Evolutionary conservation across 441 rosid genomes (phyloP), one percentile per base, ranked within the genome.

Genomic region (Populus hybrid): DNA sequence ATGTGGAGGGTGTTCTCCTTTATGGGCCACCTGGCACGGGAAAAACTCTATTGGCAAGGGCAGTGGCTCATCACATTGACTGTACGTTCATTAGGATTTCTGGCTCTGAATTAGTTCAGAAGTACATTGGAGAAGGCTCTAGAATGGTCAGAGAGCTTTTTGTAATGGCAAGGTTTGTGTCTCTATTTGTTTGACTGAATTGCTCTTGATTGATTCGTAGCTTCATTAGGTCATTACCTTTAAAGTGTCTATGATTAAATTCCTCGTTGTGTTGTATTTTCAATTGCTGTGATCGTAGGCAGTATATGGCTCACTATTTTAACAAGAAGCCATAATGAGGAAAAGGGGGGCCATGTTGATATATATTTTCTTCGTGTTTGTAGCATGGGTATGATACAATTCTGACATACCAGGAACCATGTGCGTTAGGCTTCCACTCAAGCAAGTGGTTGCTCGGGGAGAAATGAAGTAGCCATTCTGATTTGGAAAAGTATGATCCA

Each of bases 21-120:
- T 95, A 95, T 87, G 99, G 99, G 35, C 99, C 99, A 38, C 99
- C 99, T 75, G 98, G 99, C 78, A 95, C 99, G 24, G 98, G 99
- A 59, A 95, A 95, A 86, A 95, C 99, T 21, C 82, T 95, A 75
- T 80, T 95, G 89, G 98, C 99, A 68, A 88, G 99, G 81, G 98
- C 98, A 46, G 98, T 95, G 78, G 98, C 98, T 40, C 99, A 95
- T 87, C 99, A 93, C 86, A 93, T 95, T 69, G 97, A 94, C 84
- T 95, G 98, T 85, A 95, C 98, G 38, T 95, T 95, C 84, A 95
- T 95, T 81, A 91, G 99, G 93, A 98, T 95, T 78, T 95, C 97
- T 83, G 98, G 98, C 71, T 95, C 99, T 59, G 97, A 94, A 85
- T 86, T 95, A 72, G 99, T 95, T 73, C 93, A 94, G 85, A 94